Percentiles rank a stretch among this genome's conserved stretches.
Conservation (phyloP, 2,329 filamentous ascomycete species). For the Cordyceps sp. region DNA sequence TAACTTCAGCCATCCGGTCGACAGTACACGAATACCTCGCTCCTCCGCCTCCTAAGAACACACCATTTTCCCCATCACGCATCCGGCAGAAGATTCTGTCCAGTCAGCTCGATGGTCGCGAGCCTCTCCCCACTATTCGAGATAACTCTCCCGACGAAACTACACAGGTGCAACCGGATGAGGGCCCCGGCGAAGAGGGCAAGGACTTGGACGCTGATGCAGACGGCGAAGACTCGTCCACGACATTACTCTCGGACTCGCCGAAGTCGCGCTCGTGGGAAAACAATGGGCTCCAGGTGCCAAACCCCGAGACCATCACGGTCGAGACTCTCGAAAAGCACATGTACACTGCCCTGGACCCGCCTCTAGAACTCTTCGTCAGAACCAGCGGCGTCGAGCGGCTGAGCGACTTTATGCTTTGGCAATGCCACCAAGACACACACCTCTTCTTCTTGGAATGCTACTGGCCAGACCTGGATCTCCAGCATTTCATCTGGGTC, state of each 20-base stretch:
- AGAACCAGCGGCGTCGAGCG: conserved; percentile 86
- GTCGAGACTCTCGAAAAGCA: conserved; percentile 66
- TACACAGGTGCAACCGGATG: conserved; percentile 24
- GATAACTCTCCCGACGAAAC: conserved; percentile 26
- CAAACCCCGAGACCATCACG: conserved; percentile 77
- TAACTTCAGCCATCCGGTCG: conserved; percentile 72
- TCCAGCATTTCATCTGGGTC: conserved; percentile 86
- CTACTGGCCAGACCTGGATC: conserved; percentile 89
- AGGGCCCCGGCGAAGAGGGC: conserved; percentile 15
- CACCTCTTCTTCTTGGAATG: conserved; percentile 86
- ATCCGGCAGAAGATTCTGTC: conserved; percentile 76
- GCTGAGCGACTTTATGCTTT: conserved; percentile 95
- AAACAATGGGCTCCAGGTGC: conserved; percentile 23
- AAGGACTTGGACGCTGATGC: conserved; percentile 21
- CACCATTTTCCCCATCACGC: conserved; percentile 72
- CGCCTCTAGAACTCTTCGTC: conserved; percentile 79
- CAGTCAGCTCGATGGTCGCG: conserved; percentile 36
- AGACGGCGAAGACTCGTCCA: conserved; percentile 41
- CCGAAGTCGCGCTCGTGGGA: conserved; percentile 22
- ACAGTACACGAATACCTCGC: conserved; percentile 78
- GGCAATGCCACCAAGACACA: conserved; percentile 89
- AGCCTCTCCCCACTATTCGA: conserved; percentile 30
- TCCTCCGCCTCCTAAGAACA: conserved; percentile 46
- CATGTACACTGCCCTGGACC: conserved; percentile 73
- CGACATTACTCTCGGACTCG: conserved; percentile 39